Base-by-base conservation (phyloP, 257 asterid species). In the Solanum appendiculatum region DNA sequence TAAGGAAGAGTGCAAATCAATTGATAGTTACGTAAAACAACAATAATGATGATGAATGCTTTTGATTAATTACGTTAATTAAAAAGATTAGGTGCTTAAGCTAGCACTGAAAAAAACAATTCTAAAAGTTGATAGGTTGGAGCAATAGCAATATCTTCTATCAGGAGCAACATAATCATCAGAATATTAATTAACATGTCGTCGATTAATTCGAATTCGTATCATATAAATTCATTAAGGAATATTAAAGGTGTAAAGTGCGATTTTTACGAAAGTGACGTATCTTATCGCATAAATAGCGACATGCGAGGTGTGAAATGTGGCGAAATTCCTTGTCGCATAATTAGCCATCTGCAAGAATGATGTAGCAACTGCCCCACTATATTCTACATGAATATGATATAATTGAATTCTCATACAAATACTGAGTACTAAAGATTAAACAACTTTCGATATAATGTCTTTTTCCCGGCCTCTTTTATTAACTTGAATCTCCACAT, bases 191-290 rank as follows among this genome's bases (percentile, higher is more conserved):
- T n/a, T 13, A 16, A 15, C 6, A 5, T 9, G 2, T 6, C 31
- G 6, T 31, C 3, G 12, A 3, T 33, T 33, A 70, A 70, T 70
- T 70, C 14, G 6, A 0, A 34, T 70, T 33, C 27, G 2, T 8
- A 16, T 33, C 0, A 1, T 14, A 31, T 15, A 16, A 0, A 31
- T 31, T 69, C 3, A 0, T 1, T 29, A 6, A 66, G 5, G 11
- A 7, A 48, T n/a, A 6, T 33, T 2, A 8, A 21, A 31, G n/a
- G 13, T 31, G 1, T 1, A 18, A 21, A 33, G 0, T 33, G 15
- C 0, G 2, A 5, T 8, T 1, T 34, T 33, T 33, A 70, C 0
- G 0, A 7, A 66, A 66, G 1, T 0, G 14, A 1, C 6, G 3
- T 31, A 15, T 0, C 14, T 31, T 2, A 31, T 31, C 6, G 13